phyloP scores from a whole-genome alignment of 192 early-diverging fungal genomes.

The Umbelopsis isabellina region DNA sequence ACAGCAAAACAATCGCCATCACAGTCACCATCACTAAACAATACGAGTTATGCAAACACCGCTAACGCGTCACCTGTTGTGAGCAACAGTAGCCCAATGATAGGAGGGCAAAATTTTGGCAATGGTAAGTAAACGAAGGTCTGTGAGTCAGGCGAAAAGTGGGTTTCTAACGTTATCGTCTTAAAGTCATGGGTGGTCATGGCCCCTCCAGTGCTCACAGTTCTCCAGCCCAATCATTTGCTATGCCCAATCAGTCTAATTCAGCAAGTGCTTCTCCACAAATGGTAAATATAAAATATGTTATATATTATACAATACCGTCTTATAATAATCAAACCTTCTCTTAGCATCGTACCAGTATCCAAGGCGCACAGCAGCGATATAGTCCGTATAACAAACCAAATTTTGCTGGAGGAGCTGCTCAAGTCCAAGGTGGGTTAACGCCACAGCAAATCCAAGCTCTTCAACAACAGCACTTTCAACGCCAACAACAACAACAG shows the following conservation, averaged over 20 bases:
- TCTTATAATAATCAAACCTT: slow-evolving; percentile 13
- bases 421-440: slow-evolving; percentile 14
- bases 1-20: slow-evolving; percentile 32
- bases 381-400: neutral
- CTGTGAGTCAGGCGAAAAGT: neutral
- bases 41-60: slow-evolving; percentile 17
- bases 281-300: slow-evolving; percentile 11
- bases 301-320: neutral
- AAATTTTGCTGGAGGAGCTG: neutral
- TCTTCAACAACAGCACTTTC: slow-evolving; percentile 29
- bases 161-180: neutral
- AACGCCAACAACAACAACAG: slow-evolving; percentile 37
- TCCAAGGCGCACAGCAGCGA: slow-evolving; percentile 1
- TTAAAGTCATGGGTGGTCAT: slow-evolving; percentile 23
- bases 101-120: slow-evolving; percentile 26
- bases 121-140: slow-evolving; percentile 9
- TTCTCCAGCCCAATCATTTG: slow-evolving; percentile 1
- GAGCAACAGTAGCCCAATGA: slow-evolving; percentile 25
- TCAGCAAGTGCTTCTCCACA: slow-evolving; percentile 13
- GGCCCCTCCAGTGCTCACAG: neutral
- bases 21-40: slow-evolving; percentile 31
- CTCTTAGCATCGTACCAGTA: slow-evolving; percentile 22
- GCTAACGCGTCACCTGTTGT: slow-evolving; percentile 26
- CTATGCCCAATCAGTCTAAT: slow-evolving; percentile 2
- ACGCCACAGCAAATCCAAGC: slow-evolving; percentile 37